These are phyloP conservation scores for Aphanomyces cochlioides DNA, from an alignment of 352 stramenopile genomes.

Conservation along the genomic window DNA sequence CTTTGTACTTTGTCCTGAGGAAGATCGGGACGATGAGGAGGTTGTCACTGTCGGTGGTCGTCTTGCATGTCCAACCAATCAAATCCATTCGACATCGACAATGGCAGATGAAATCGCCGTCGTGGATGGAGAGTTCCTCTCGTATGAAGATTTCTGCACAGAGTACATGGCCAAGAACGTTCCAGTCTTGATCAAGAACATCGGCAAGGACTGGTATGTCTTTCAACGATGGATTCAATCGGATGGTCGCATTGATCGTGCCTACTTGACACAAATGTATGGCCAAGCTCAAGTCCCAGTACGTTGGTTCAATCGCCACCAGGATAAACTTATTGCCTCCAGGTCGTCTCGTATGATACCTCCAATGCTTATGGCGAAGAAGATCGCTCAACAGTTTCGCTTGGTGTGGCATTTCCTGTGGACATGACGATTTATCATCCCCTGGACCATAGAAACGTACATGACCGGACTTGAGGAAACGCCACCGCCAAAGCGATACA, in stretches of 20 bases:
- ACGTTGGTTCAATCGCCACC: not conserved
- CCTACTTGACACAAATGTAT: constrained; percentile 43
- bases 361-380: constrained; percentile 59
- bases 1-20: no score
- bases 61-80: no score
- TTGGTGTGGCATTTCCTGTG: constrained; percentile 40
- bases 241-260: constrained; percentile 42
- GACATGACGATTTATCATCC: not conserved
- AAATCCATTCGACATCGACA: not conserved
- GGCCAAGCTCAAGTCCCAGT: constrained; percentile 56
- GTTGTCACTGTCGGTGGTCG: no score
- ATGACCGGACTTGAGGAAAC: constrained; percentile 48
- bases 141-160: constrained; percentile 67
- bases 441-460: constrained; percentile 48
- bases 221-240: constrained; percentile 23
- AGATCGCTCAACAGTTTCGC: constrained; percentile 51
- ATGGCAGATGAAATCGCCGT: constrained; percentile 42
- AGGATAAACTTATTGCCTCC: no score
- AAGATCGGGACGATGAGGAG: no score
- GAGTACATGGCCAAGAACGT: constrained; percentile 66
- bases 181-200: constrained; percentile 64
- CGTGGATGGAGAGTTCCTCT: constrained; percentile 50
- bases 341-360: constrained; percentile 52
- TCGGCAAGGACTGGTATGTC: constrained; percentile 41
- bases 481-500: constrained; percentile 51